These are phyloP conservation scores for Plantago lanceolata DNA, from an alignment of 305 asterid genomes.

Conservation along the genomic window DNA sequence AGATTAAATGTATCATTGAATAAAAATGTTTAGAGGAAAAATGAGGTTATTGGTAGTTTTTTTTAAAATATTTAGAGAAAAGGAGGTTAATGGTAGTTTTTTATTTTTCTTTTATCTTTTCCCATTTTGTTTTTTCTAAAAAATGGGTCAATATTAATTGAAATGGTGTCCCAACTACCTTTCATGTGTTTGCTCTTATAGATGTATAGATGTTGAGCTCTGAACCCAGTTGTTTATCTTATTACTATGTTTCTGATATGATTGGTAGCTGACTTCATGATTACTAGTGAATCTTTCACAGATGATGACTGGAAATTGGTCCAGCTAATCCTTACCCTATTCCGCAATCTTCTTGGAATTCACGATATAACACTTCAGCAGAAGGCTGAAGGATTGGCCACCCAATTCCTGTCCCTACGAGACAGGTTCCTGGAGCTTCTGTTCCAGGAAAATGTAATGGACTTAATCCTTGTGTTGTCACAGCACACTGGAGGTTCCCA, in stretches of 20 bases:
- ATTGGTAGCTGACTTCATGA: conserved; percentile 25
- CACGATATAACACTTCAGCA: conserved; percentile 81
- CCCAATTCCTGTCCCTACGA: conserved; percentile 57
- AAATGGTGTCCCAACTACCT: too few relatives aligned
- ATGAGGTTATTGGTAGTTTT: too few relatives aligned
- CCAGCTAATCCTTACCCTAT: conserved; percentile 83
- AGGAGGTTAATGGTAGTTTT: too few relatives aligned
- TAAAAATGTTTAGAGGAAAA: too few relatives aligned
- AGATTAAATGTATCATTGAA: too few relatives aligned
- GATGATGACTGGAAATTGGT: conserved; percentile 98
- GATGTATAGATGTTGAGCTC: conserved; percentile 11
- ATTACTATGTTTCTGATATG: conserved; percentile 7
- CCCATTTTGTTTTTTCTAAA: too few relatives aligned
- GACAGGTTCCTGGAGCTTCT: conserved; percentile 71
- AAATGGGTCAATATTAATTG: too few relatives aligned
- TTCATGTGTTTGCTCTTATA: too few relatives aligned
- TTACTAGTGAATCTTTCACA: conserved; percentile 72
- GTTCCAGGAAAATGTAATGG: conserved; percentile 92
- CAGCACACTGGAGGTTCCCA: conserved; percentile 78
- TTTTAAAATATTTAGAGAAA: too few relatives aligned
- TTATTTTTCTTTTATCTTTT: too few relatives aligned
- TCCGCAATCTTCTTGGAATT: conserved; percentile 77
- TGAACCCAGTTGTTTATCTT: not conserved
- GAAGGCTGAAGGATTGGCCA: conserved; percentile 71
- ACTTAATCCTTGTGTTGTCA: conserved; percentile 64